These are phyloP conservation scores for Phellopilus nigrolimitatus DNA, from an alignment of 1,284 basidiomycete species.

Conservation along the genomic window DNA sequence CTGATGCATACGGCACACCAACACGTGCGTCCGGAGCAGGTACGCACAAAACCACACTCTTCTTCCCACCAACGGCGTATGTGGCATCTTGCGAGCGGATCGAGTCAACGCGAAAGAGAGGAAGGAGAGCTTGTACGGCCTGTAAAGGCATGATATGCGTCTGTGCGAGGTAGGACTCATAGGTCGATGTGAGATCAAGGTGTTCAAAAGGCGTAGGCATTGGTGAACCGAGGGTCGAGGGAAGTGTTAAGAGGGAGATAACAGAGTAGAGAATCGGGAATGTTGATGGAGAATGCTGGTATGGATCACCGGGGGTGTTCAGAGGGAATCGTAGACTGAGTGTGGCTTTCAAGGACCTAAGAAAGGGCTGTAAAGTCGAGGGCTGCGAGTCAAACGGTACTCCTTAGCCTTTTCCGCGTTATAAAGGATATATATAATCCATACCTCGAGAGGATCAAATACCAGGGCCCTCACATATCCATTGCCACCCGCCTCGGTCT, in stretches of 20 bases:
- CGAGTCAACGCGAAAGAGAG: constrained; percentile 61
- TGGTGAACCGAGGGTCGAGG: constrained; percentile 33
- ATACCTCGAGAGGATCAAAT: constrained; percentile 69
- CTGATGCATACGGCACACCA: constrained; percentile 63
- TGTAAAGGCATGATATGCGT: constrained; percentile 73
- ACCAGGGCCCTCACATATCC: constrained; percentile 77
- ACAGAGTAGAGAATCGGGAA: constrained; percentile 67
- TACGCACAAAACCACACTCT: constrained; percentile 65
- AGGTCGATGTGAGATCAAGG: constrained; percentile 55
- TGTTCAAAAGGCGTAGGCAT: constrained; percentile 62
- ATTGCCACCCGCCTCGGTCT: constrained; percentile 57
- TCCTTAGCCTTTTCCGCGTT: neutral
- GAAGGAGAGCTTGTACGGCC: constrained; percentile 69
- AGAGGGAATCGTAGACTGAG: constrained; percentile 80
- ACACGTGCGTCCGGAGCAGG: constrained; percentile 64
- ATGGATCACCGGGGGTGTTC: constrained; percentile 71
- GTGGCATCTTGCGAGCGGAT: constrained; percentile 42
- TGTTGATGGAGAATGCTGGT: constrained; percentile 45
- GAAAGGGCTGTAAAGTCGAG: constrained; percentile 63
- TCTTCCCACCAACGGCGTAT: constrained; percentile 40
- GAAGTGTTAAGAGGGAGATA: constrained; percentile 63
- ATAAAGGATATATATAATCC: constrained; percentile 24
- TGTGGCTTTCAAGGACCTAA: constrained; percentile 71
- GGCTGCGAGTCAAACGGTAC: constrained; percentile 39
- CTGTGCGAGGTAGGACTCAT: constrained; percentile 62